Base-by-base conservation (phyloP, 176 grass and related monocot genomes). In the Phragmites australis region DNA sequence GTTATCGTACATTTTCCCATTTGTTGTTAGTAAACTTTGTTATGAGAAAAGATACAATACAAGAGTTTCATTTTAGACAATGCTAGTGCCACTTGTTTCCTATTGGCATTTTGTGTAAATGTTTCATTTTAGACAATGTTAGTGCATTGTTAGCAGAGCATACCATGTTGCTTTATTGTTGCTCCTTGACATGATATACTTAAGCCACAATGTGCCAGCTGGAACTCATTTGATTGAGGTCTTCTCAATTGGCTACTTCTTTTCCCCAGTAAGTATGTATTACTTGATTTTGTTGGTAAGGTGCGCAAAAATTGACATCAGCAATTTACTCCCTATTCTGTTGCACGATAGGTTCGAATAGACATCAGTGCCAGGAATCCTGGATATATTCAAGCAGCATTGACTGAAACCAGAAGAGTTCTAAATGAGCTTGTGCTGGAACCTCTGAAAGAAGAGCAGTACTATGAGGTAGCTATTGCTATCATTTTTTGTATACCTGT, bases 191-290 rank as follows among this genome's bases (percentile, higher is more conserved):
- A 65, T 80, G 61, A 72, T 82, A 70, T 83, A 39, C 80, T 82
- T 63, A 80, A 99, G 97, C 74, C 86, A 95, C 77, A 93, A 99
- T 15, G 82, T 99, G 29, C 87, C 97, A 77, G 90, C 97, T 84
- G 97, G 97, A 41, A 95, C 97, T 67, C 97, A 99, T 86, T 87
- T 99, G 76, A 93, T 99, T 50, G 97, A 99, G 83, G 88, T 99
- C 23, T 86, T 84, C 48, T 91, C 88, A 72, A 79, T 95, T 12
- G 93, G 90, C 19, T 99, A 99, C 92, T 88, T 99, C 75, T 99
- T 95, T 81, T 99, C 97, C 59, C 97, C 97, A 41, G 97, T 99
- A 89, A 87, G 82, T 88, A 73, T 65, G 19, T 46, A 48, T 31
- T 64, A 25, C 39, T 65, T 13, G 34, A 65, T 41, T 68, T 77